Percentiles rank a stretch among this genome's conserved stretches.
phyloP scores from a whole-genome alignment of 1,284 basidiomycete genomes.

The Xerocomus nothofagi region DNA sequence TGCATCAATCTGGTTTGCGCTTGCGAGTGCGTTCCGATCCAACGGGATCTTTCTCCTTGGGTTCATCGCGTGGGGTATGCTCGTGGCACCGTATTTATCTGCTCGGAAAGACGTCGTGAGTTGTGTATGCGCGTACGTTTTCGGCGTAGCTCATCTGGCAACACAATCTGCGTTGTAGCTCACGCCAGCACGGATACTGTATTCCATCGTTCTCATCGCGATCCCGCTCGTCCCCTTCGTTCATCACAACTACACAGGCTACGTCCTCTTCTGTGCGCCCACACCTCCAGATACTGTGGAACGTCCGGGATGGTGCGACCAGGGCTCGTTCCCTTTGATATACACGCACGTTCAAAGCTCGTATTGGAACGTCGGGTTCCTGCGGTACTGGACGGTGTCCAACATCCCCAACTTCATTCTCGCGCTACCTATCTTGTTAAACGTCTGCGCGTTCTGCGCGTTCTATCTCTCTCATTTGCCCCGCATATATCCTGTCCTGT shows the following conservation, averaged over 20 bases:
- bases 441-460: slow-evolving; percentile 45
- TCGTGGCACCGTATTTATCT: slow-evolving; percentile 52
- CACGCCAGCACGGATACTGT: slow-evolving; percentile 28
- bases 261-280: slow-evolving; percentile 60
- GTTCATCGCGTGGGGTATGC: slow-evolving; percentile 71
- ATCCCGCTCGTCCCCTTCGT: slow-evolving; percentile 66
- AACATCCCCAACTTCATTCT: slow-evolving; percentile 91
- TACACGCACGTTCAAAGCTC: slow-evolving; percentile 83
- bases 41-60: slow-evolving; percentile 80
- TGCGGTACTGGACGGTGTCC: slow-evolving; percentile 81
- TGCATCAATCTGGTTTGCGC: slow-evolving; percentile 63
- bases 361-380: slow-evolving; percentile 89
- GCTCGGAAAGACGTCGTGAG: slow-evolving; percentile 23
- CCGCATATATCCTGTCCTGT: slow-evolving; percentile 18
- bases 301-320: slow-evolving; percentile 63
- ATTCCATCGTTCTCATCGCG: slow-evolving; percentile 43
- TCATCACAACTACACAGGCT: slow-evolving; percentile 68
- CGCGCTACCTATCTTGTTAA: slow-evolving; percentile 66
- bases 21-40: slow-evolving; percentile 73
- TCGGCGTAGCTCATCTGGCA: background rate
- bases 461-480: slow-evolving; percentile 35
- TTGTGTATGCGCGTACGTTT: slow-evolving; percentile 1
- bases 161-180: slow-evolving; percentile 32
- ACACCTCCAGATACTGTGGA: too few species aligned
- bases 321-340: slow-evolving; percentile 56